Evolutionary conservation across 2,329 filamentous ascomycete species (phyloP), one percentile per base, ranked within the genome.

Genomic region (Diaporthe eres): DNA sequence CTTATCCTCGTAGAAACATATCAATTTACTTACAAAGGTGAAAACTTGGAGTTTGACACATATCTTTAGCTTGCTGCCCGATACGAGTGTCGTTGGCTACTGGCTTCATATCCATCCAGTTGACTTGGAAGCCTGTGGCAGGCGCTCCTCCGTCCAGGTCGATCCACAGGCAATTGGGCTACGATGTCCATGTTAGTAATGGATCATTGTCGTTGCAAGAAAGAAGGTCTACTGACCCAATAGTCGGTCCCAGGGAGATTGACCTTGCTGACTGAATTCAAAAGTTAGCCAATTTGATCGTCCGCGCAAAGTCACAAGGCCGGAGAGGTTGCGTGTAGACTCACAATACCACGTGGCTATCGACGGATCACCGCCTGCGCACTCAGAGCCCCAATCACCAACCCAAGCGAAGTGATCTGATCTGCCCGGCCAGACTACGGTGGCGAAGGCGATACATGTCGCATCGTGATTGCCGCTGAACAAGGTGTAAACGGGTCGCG

Each of bases 151-250:
- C 58, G 31, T 44, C 3, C 9, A 2, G 1, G n/a, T 63, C 58
- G 17, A 63, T 63, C 58, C 58, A 63, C n/a, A 63, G 12, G 37
- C 58, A 63, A 13, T 63, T 63, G n/a, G 58, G 58, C 58, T 63
- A 44, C 3, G 4, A 28, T 17, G 7, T 19, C 7, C 12, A n/a
- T 13, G 37, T 63, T 28, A 63, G 37, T 13, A 3, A 19, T 44
- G 13, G 7, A 28, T 9, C 0, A 44, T 25, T 25, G 7, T 13
- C 10, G 19, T 17, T 13, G n/a, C 8, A 10, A 39, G 37, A 15
- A 44, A 17, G 6, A 28, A 57, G n/a, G 15, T 63, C 39, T 22
- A 63, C 58, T 63, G 37, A 63, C 58, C 42, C 13, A 63, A 22
- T 63, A 25, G 22, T 17, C 17, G n/a, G 58, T 63, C 6, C 58